Evolutionary conservation across 73 alveolate species (phyloP).

Genomic region (Tetrahymena elliotti): DNA sequence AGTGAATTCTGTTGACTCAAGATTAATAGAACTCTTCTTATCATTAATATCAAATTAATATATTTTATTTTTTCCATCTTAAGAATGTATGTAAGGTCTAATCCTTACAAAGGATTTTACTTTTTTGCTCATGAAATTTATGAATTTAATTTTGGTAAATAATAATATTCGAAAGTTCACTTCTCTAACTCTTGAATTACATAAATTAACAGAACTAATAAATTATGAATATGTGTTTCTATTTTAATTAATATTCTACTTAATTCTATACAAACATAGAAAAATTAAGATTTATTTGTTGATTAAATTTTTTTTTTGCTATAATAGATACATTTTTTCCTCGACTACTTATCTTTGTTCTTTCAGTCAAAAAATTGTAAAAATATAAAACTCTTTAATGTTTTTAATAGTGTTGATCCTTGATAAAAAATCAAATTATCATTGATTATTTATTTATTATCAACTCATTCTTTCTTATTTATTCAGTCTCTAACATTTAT

Average conservation of each 20-base stretch:
- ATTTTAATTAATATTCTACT: background rate
- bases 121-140: background rate
- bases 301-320: too few relatives aligned
- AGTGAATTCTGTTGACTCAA: background rate
- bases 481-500: too few relatives aligned
- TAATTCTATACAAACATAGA: background rate
- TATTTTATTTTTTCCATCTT: background rate
- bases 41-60: background rate
- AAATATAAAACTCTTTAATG: background rate
- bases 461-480: too few relatives aligned
- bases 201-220: background rate
- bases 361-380: too few relatives aligned
- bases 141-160: background rate
- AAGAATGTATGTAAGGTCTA: background rate
- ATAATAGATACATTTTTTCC: too few relatives aligned
- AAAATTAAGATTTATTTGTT: too few relatives aligned
- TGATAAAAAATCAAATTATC: background rate
- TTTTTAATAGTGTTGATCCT: background rate
- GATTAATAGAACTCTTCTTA: background rate
- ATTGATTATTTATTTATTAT: too few relatives aligned
- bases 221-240: background rate
- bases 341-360: too few relatives aligned
- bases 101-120: background rate
- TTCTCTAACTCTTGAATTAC: too few relatives aligned
- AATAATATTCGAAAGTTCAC: background rate